Conservation (phyloP, 805 yeast species). For the Saitoella complicata region DNA sequence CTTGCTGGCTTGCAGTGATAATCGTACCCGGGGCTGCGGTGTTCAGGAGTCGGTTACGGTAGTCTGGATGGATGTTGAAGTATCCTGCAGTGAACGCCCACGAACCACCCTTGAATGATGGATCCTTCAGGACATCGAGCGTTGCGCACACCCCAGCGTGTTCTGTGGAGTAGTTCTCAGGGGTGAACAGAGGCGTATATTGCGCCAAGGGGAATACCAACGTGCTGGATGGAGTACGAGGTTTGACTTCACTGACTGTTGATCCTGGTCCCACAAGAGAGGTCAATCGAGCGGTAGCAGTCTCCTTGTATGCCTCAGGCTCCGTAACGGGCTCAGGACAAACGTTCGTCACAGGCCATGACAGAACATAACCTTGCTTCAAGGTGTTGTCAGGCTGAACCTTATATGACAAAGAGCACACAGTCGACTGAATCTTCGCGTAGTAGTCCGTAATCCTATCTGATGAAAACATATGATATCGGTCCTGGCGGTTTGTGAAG, state of each 20-base stretch:
- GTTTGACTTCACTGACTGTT: too few species aligned
- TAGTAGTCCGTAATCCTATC: constrained; percentile 52
- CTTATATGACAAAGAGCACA: constrained; percentile 56
- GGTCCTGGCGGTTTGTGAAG: constrained; percentile 86
- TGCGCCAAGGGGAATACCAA: constrained; percentile 83
- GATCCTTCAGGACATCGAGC: constrained; percentile 9
- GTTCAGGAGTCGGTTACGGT: constrained; percentile 39
- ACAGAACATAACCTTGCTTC: constrained; percentile 36
- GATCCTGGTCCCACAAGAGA: constrained; percentile 37
- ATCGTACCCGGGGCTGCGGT: constrained; percentile 49
- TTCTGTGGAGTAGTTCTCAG: constrained; percentile 59
- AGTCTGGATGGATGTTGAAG: constrained; percentile 74
- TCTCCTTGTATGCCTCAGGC: constrained; percentile 14
- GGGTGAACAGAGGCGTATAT: constrained; percentile 61
- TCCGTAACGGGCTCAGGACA: constrained; percentile 43
- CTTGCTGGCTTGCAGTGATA: constrained; percentile 73
- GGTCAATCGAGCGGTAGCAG: constrained; percentile 36
- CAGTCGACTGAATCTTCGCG: constrained; percentile 47
- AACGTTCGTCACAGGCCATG: constrained; percentile 54
- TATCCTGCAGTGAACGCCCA: constrained; percentile 96
- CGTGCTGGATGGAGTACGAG: background rate
- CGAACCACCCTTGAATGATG: constrained; percentile 26
- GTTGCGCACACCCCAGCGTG: constrained; percentile 50
- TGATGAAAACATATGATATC: constrained; percentile 63
- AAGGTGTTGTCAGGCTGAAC: constrained; percentile 29